phyloP scores from a whole-genome alignment of 441 rosid species.

The Dalechampia spathulata region DNA sequence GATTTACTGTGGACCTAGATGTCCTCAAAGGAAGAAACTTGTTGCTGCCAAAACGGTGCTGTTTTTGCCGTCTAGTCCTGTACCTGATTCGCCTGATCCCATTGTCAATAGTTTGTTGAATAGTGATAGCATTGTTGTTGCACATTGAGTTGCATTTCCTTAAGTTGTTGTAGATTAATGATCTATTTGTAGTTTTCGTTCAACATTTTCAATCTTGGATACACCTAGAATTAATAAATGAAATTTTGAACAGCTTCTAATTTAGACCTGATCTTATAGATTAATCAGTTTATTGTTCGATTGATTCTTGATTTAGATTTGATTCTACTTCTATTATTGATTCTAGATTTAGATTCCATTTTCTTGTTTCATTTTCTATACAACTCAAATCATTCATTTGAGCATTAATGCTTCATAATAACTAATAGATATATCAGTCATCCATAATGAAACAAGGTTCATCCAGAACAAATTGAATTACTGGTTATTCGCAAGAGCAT shows the following conservation, averaged over 20 bases:
- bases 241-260: not conserved
- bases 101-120: conserved; percentile 18
- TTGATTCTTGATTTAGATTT: not conserved
- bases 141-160: conserved; percentile 24
- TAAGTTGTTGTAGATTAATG: conserved; percentile 13
- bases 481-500: too few species aligned
- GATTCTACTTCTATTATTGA: too few species aligned
- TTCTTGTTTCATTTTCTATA: too few species aligned
- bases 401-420: too few species aligned
- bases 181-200: not conserved
- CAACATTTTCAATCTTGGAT: not conserved
- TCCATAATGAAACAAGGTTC: too few species aligned
- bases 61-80: conserved; percentile 16
- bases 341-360: too few species aligned
- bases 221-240: conserved; percentile 10
- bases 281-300: not conserved
- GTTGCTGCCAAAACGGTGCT: conserved; percentile 27
- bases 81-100: conserved; percentile 24
- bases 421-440: too few species aligned
- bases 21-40: conserved; percentile 40
- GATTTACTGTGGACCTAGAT: conserved; percentile 24
- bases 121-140: conserved; percentile 14
- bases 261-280: not conserved
- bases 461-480: too few species aligned
- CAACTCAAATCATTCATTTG: too few species aligned